Percentiles rank a stretch among this genome's conserved stretches.
Evolutionary conservation across 108 stramenopile genomes (phyloP).

Genomic region (Discostella pseudostelligera): DNA sequence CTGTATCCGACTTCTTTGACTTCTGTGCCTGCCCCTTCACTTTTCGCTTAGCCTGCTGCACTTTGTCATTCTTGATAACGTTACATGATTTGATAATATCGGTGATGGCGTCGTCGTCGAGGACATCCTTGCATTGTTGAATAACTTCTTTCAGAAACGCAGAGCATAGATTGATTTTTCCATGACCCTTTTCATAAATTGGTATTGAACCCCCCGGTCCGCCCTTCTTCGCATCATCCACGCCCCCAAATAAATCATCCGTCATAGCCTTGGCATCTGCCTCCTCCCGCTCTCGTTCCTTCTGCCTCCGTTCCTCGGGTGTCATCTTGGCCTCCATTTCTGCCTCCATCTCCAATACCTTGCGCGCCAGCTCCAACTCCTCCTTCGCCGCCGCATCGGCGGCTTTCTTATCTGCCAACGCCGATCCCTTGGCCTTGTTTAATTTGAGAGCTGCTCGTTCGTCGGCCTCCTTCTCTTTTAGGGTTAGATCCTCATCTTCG

Average conservation of each 20-base stretch:
- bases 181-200: slow-evolving; percentile 53
- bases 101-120: slow-evolving; percentile 82
- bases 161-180: slow-evolving; percentile 74
- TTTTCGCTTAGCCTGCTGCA: slow-evolving; percentile 81
- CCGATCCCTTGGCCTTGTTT: slow-evolving; percentile 84
- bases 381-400: slow-evolving; percentile 61
- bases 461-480: slow-evolving; percentile 71
- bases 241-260: slow-evolving; percentile 84
- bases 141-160: slow-evolving; percentile 83
- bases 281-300: slow-evolving; percentile 66
- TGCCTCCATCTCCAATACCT: slow-evolving; percentile 86
- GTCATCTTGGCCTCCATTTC: slow-evolving; percentile 87
- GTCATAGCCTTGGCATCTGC: slow-evolving; percentile 80
- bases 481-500: slow-evolving; percentile 83
- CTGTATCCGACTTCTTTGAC: slow-evolving; percentile 85
- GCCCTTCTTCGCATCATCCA: slow-evolving; percentile 33
- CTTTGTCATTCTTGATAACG: slow-evolving; percentile 91
- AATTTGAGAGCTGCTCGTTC: slow-evolving; percentile 44
- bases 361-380: slow-evolving; percentile 78
- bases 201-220: slow-evolving; percentile 10
- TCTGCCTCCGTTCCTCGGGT: slow-evolving; percentile 63
- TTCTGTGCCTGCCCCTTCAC: slow-evolving; percentile 90
- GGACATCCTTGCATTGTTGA: slow-evolving; percentile 76
- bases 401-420: slow-evolving; percentile 74
- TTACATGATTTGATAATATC: slow-evolving; percentile 89